A percentile compares a stretch with the other conserved stretches of the same genome.
phyloP scores from a whole-genome alignment of 1,139 yeast genomes.

The Debaryomyces robertsiae region DNA sequence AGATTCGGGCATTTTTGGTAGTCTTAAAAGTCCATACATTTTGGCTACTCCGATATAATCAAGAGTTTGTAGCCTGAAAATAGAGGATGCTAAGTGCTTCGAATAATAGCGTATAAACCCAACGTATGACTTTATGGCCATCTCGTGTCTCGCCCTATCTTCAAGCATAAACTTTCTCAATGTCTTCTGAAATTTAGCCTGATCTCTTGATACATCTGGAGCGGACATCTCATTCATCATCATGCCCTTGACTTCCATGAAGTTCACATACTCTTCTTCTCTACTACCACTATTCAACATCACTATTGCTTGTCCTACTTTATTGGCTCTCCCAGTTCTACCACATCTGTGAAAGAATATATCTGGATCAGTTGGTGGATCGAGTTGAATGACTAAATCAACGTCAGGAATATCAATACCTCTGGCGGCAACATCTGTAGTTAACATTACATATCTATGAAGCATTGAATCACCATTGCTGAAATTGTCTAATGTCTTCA shows the following conservation, averaged over 20 bases:
- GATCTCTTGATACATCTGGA: constrained; percentile 25
- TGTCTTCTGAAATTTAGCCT: constrained; percentile 27
- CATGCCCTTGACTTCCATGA: constrained; percentile 75
- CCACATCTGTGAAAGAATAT: constrained; percentile 90
- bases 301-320: constrained; percentile 75
- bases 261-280: constrained; percentile 81
- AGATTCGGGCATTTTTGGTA: constrained; percentile 96
- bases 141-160: constrained; percentile 81
- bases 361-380: constrained; percentile 91
- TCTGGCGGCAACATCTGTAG: constrained; percentile 90
- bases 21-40: constrained; percentile 75
- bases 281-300: constrained; percentile 65
- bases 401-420: constrained; percentile 94
- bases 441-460: constrained; percentile 63
- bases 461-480: constrained; percentile 44
- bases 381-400: constrained; percentile 82
- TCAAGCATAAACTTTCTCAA: constrained; percentile 62
- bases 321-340: constrained; percentile 89
- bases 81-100: constrained; percentile 88
- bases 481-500: constrained; percentile 68
- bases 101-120: constrained; percentile 83
- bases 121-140: constrained; percentile 77
- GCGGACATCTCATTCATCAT: constrained; percentile 44
- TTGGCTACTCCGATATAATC: constrained; percentile 75
- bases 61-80: constrained; percentile 71